Base-by-base conservation (phyloP, 1,284 basidiomycete species). In the Fomitiporia mediterranea region DNA sequence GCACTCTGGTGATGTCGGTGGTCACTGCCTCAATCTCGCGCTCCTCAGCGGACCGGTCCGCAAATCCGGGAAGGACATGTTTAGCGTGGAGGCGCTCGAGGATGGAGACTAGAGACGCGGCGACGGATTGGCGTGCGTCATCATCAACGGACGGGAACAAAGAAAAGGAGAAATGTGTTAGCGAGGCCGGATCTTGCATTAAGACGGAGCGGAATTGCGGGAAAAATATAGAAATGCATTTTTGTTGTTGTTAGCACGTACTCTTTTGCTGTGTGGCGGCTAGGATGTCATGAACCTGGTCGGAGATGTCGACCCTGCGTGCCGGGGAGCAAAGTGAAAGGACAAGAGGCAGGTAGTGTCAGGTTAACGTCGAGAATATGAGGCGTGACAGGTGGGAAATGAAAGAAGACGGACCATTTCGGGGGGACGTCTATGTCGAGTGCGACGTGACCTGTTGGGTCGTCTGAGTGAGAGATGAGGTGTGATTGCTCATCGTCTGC, bases 51-150 rank as follows among this genome's bases (percentile, higher is more conserved):
- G 89, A 81, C 56, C 96, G 89, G 78, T 99, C 97, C 66, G 91
- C 82, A 69, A 99, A 99, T 2, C 94, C 94, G 59, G 97, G 97
- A 2, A 99, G 81, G 53, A 91, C 87, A 70, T 98, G 95, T 70
- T 94, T 97, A 60, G 94, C 89, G 65, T 99, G 95, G 7, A 99
- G 82, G 68, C 90, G 94, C 69, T 98, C 95, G 44, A 98, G 84
- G 5, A 82, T 71, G 25, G 78, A 67, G 68, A 97, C 89, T 95
- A 65, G 59, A 58, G n/a, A n/a, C 60, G 39, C n/a, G n/a, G n/a
- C n/a, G n/a, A n/a, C n/a, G n/a, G n/a, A n/a, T n/a, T n/a, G n/a
- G n/a, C n/a, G n/a, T n/a, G 23, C 39, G 39, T n/a, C 49, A 47
- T 30, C 21, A 51, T 11, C 25, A 7, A 23, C 27, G 19, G 34